These are phyloP conservation scores for Paraurostyla sp. DNA, from an alignment of 73 alveolate genomes.

Conservation along the genomic window DNA sequence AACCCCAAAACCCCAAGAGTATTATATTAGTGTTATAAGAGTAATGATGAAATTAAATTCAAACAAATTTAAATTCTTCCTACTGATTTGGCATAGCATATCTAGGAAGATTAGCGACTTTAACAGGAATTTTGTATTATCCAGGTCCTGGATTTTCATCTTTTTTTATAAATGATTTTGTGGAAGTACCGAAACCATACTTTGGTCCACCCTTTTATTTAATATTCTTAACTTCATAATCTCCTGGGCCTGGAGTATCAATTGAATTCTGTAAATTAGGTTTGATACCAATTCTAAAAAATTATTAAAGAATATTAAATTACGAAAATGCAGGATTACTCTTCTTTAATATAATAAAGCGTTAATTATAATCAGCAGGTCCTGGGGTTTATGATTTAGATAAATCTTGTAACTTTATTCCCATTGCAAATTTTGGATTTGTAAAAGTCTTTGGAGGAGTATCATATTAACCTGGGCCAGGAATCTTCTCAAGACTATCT, in stretches of 20 bases:
- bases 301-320: neutral
- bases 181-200: constrained; percentile 40
- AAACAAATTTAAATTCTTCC: constrained; percentile 57
- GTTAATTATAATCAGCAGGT: neutral
- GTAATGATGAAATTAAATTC: too few species aligned
- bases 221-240: neutral
- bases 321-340: neutral
- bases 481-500: neutral
- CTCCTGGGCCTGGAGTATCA: constrained; percentile 31
- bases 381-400: constrained; percentile 1
- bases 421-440: constrained; percentile 36
- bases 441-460: neutral
- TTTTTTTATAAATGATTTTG: neutral
- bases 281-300: neutral
- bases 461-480: constrained; percentile 66
- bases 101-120: constrained; percentile 61
- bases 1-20: too few species aligned
- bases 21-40: too few species aligned
- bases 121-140: constrained; percentile 61
- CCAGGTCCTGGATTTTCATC: constrained; percentile 71
- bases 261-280: neutral
- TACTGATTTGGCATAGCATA: constrained; percentile 53
- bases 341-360: neutral
- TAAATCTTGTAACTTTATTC: constrained; percentile 4
- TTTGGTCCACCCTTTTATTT: neutral